Evolutionary conservation across 179 eudicot genomes (phyloP).

Genomic region (Corrigiola litoralis): DNA sequence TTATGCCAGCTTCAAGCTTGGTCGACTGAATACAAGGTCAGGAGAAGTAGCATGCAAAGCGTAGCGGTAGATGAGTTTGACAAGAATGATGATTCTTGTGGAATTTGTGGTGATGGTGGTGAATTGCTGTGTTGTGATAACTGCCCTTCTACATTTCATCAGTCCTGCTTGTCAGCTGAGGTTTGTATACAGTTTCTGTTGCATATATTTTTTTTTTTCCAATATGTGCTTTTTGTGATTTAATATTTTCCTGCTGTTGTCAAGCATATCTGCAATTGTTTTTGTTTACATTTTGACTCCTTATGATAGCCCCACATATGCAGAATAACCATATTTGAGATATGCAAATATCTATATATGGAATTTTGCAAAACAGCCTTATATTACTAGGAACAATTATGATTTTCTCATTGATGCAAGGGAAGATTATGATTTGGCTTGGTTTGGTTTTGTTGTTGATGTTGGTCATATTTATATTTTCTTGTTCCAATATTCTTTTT

Average conservation of each 20-base stretch:
- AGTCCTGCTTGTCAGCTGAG: conserved; percentile 73
- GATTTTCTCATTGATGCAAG: no score
- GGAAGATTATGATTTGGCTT: not conserved
- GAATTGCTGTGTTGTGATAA: conserved; percentile 90
- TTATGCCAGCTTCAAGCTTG: conserved; percentile 91
- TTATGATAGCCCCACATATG: not conserved
- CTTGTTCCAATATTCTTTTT: not conserved
- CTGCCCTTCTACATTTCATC: conserved; percentile 96
- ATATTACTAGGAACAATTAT: no score
- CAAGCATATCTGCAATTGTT: conserved; percentile 9
- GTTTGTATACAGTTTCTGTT: conserved; percentile 39
- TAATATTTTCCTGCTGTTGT: not conserved
- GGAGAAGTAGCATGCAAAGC: conserved; percentile 46
- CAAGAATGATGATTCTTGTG: conserved; percentile 91
- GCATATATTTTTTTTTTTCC: conserved; percentile 8
- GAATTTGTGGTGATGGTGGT: conserved; percentile 92
- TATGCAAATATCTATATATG: no score
- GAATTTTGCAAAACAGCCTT: not conserved
- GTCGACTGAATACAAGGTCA: conserved; percentile 89
- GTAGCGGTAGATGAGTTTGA: conserved; percentile 54
- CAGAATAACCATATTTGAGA: conserved; percentile 1
- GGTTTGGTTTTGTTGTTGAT: not conserved
- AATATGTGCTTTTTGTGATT: conserved; percentile 7
- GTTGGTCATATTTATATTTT: not conserved
- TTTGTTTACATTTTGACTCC: not conserved